Evolutionary conservation across 768 basidiomycete species (phyloP).

Genomic region (Tylopilus balloui): DNA sequence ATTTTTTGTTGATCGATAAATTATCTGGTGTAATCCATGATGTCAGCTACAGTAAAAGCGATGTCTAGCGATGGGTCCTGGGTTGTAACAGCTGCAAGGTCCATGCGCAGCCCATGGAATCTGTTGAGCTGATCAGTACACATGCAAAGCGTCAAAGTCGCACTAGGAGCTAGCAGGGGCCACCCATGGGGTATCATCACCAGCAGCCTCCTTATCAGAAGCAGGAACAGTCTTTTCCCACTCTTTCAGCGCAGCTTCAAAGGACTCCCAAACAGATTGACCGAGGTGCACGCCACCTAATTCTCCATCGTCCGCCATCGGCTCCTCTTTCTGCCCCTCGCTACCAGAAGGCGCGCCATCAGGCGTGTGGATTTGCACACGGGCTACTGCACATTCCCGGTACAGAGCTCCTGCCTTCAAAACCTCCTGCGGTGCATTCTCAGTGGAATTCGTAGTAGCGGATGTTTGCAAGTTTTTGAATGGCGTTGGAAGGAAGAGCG

Average conservation of each 20-base stretch:
- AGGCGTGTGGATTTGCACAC: slow-evolving; percentile 35
- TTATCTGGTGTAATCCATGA: slow-evolving; percentile 15
- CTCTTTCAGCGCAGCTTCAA: slow-evolving; percentile 58
- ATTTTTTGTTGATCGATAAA: slow-evolving; percentile 19
- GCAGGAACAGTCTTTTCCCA: slow-evolving; percentile 50
- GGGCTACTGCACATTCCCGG: slow-evolving; percentile 67
- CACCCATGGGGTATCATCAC: slow-evolving; percentile 23
- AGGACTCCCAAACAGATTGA: slow-evolving; percentile 70
- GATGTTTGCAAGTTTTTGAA: slow-evolving; percentile 49
- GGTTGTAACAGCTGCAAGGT: too few relatives aligned
- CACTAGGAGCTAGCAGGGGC: slow-evolving; percentile 18
- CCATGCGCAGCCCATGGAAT: neutral
- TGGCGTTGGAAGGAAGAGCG: slow-evolving; percentile 76
- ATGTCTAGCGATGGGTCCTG: neutral
- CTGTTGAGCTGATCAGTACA: slow-evolving; percentile 3
- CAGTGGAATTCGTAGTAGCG: slow-evolving; percentile 2
- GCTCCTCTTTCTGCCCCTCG: slow-evolving; percentile 31
- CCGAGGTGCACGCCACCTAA: slow-evolving; percentile 67
- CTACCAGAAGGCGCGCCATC: slow-evolving; percentile 16
- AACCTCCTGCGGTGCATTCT: slow-evolving; percentile 48
- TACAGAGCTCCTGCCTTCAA: slow-evolving; percentile 77
- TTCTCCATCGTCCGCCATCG: slow-evolving; percentile 60
- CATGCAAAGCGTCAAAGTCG: neutral
- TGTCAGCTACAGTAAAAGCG: neutral
- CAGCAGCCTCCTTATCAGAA: slow-evolving; percentile 18